A percentile compares a stretch with the other conserved stretches of the same genome.
phyloP scores from a whole-genome alignment of 768 basidiomycete species.

The Serendipita sp. region DNA sequence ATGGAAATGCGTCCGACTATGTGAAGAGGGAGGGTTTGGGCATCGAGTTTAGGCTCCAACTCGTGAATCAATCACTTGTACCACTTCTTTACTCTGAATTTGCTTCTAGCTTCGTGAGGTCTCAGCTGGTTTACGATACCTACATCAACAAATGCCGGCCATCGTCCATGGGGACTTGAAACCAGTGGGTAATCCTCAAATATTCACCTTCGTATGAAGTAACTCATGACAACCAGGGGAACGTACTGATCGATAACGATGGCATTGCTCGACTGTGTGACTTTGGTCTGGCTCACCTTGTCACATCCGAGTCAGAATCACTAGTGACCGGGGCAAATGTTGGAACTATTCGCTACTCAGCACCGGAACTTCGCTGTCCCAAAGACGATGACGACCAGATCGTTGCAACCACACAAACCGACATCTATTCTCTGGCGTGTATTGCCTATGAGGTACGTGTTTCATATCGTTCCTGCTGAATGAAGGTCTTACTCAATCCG shows the following conservation, averaged over 20 bases:
- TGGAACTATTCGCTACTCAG: not conserved
- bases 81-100: not conserved
- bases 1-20: not conserved
- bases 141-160: not conserved
- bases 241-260: conserved; percentile 1
- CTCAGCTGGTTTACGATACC: not conserved
- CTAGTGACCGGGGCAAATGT: not conserved
- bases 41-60: not conserved
- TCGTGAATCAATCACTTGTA: not conserved
- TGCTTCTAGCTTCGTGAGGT: not conserved
- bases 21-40: not conserved
- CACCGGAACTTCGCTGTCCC: conserved; percentile 3
- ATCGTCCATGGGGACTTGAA: conserved; percentile 5
- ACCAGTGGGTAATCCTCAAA: not conserved
- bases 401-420: not conserved
- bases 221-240: not conserved
- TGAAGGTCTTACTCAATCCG: no score
- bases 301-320: not conserved
- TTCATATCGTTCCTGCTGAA: not conserved
- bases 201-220: not conserved
- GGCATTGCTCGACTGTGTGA: not conserved
- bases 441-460: not conserved
- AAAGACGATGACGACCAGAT: not conserved
- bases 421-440: conserved; percentile 3
- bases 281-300: conserved; percentile 3